Evolutionary conservation across 129 eudicot genomes (phyloP), one percentile per base, ranked within the genome.

Genomic region (Deinandra increscens): DNA sequence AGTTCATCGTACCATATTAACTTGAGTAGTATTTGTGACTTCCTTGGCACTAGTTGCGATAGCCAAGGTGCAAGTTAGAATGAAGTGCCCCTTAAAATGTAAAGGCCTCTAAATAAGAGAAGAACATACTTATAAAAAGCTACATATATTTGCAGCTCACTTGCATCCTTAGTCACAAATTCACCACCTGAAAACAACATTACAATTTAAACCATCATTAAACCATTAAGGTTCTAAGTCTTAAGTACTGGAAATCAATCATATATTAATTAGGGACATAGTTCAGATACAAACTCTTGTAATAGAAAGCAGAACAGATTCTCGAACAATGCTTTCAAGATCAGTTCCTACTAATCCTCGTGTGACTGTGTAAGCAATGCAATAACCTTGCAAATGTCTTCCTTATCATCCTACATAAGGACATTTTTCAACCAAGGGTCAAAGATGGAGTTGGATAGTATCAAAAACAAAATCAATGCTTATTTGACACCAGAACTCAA

Each of bases 271-370:
- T 10, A 1, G 31, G 4, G 22, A 8, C 14, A 1, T 13, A 15
- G 0, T 42, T 65, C 34, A 55, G 45, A 34, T 49, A 48, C 23
- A 13, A 82, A 82, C 87, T 79, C 80, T 72, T 62, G 84, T 79
- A 37, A 75, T 84, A 17, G 87, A 82, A 63, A 83, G 87, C 9
- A 76, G 74, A 39, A 81, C 87, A 31, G 87, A 59, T 29, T 83
- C 87, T 5, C 77, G 67, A 17, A 74, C 84, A 10, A 83, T 79
- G 54, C 80, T 80, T 61, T 78, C 84, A 31, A 83, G 84, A 68
- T 83, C 87, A 37, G 87, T 84, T 39, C 87, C 87, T 12, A 76
- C 84, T n/a, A 83, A 68, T 12, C 87, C 87, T 4, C 68, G 82
- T 26, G 87, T 83, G 41, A n/a, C n/a, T n/a, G n/a, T n/a, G n/a